A percentile compares a stretch with the other conserved stretches of the same genome.
Evolutionary conservation across 2,329 filamentous ascomycete species (phyloP).

Genomic region (Nannizziopsis arthrosporioides): DNA sequence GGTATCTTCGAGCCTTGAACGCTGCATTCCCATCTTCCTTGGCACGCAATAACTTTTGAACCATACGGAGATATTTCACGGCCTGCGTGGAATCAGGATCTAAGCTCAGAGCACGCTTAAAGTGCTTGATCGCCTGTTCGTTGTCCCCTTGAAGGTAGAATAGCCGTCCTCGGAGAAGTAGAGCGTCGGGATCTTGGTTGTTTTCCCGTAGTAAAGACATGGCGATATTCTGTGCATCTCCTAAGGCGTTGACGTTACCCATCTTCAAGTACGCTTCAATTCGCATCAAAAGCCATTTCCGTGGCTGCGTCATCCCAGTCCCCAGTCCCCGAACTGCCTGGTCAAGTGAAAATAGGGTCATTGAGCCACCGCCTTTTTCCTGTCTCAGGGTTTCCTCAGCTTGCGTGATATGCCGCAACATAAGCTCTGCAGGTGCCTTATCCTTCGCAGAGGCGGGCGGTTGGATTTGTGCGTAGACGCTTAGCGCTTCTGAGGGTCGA

Average conservation of each 20-base stretch:
- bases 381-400: constrained; percentile 65
- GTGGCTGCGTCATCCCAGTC: constrained; percentile 60
- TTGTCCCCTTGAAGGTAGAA: constrained; percentile 90
- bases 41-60: constrained; percentile 83
- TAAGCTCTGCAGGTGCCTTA: constrained; percentile 66
- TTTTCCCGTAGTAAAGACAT: constrained; percentile 78
- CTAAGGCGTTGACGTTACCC: constrained; percentile 75
- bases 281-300: constrained; percentile 88
- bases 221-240: constrained; percentile 84
- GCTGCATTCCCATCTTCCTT: constrained; percentile 87
- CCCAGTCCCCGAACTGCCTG: constrained; percentile 77
- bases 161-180: constrained; percentile 77
- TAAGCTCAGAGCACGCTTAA: constrained; percentile 76
- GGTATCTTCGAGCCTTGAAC: constrained; percentile 75
- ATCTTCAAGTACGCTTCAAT: constrained; percentile 89
- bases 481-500: constrained; percentile 72
- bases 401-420: constrained; percentile 68
- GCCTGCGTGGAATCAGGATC: constrained; percentile 87
- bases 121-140: constrained; percentile 84
- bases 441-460: constrained; percentile 77
- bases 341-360: constrained; percentile 85
- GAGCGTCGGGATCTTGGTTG: constrained; percentile 81
- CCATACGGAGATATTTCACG: constrained; percentile 75
- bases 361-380: constrained; percentile 71
- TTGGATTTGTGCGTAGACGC: constrained; percentile 67